phyloP scores from a whole-genome alignment of 129 eudicot genomes.

The Silybum marianum region DNA sequence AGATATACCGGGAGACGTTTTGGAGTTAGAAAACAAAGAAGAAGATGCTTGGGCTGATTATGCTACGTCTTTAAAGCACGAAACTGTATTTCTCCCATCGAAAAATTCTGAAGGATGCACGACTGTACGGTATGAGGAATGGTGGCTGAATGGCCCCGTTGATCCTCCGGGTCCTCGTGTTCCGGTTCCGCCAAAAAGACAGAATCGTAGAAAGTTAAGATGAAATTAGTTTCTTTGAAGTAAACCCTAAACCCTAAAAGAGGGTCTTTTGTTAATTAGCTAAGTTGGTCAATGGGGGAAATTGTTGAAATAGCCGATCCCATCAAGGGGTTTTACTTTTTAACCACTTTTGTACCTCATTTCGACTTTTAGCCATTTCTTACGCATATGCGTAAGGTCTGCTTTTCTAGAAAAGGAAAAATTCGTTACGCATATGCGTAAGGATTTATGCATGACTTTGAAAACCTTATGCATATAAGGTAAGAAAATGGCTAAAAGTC shows the following conservation, averaged over 20 bases:
- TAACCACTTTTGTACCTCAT: too few species aligned
- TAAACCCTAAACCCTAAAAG: background rate
- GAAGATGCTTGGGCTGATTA: constrained; percentile 36
- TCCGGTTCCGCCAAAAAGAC: constrained; percentile 12
- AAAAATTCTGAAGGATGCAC: constrained; percentile 31
- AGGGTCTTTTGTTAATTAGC: too few species aligned
- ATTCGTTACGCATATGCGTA: background rate
- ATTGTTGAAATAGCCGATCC: too few species aligned
- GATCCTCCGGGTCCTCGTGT: constrained; percentile 2
- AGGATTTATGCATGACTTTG: too few species aligned
- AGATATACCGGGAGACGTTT: constrained; percentile 42
- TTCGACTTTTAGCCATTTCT: too few species aligned
- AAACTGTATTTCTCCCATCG: constrained; percentile 35
- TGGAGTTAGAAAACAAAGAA: constrained; percentile 1
- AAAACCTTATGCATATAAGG: too few species aligned
- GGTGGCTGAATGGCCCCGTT: constrained; percentile 44
- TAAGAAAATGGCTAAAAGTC: too few species aligned
- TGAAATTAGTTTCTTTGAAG: constrained; percentile 5
- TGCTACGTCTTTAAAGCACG: constrained; percentile 4
- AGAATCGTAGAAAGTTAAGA: background rate
- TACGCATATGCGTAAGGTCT: too few species aligned
- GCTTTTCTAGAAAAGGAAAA: too few species aligned
- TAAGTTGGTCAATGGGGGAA: too few species aligned
- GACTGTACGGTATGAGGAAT: constrained; percentile 35
- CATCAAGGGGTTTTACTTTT: too few species aligned